phyloP scores from a whole-genome alignment of 2,329 filamentous ascomycete species.

The Pseudocercospora pini-densiflorae region DNA sequence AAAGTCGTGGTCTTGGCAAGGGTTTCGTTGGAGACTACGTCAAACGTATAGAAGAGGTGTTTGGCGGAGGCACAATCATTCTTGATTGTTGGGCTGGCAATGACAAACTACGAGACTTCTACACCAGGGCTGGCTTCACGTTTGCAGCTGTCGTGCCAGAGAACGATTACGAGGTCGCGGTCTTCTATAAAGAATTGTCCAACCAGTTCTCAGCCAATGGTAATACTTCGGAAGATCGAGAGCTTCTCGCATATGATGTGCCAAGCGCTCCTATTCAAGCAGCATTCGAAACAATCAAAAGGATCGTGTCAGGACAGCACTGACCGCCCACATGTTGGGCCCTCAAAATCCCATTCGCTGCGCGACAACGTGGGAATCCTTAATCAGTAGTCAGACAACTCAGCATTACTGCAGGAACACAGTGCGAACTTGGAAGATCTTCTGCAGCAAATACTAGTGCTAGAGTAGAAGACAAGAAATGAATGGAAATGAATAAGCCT shows the following conservation, averaged over 20 bases:
- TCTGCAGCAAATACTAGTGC: neutral
- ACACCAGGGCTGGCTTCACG: conserved; percentile 10
- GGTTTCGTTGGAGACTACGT: conserved; percentile 2
- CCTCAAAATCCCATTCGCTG: neutral
- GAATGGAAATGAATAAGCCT: no score
- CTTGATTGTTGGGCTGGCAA: conserved; percentile 25
- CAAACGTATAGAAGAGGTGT: neutral
- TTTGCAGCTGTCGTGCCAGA: conserved; percentile 18
- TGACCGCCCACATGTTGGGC: neutral
- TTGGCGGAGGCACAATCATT: conserved; percentile 14
- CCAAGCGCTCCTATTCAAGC: neutral
- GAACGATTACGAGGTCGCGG: conserved; percentile 18
- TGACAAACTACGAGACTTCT: conserved; percentile 19
- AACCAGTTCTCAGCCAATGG: neutral
- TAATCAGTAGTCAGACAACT: neutral
- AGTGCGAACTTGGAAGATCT: neutral
- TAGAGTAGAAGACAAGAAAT: neutral
- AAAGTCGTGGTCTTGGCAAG: conserved; percentile 15
- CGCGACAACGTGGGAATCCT: conserved; percentile 1
- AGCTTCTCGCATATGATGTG: neutral
- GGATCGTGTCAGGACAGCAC: neutral
- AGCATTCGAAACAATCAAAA: neutral
- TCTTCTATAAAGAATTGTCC: conserved; percentile 8
- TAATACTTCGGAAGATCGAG: neutral
- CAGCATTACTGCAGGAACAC: conserved; percentile 11